These are phyloP conservation scores for Blastobotrys serpentis DNA, from an alignment of 1,139 yeast species.

Conservation along the genomic window DNA sequence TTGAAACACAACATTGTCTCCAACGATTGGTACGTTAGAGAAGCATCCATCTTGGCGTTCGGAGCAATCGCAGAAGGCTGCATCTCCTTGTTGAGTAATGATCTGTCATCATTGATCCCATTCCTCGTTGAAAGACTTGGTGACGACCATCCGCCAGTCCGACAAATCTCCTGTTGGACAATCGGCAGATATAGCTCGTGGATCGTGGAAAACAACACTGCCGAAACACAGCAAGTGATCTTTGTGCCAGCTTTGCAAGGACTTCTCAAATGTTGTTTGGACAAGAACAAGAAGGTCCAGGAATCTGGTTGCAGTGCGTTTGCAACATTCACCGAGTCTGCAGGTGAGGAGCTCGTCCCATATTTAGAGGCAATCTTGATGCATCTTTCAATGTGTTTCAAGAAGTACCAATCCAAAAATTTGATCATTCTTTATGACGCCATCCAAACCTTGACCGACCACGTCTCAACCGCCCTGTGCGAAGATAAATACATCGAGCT, in stretches of 20 bases:
- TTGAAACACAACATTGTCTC: conserved; percentile 69
- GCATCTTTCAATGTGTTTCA: conserved; percentile 73
- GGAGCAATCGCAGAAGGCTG: conserved; percentile 96
- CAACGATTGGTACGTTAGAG: conserved; percentile 81
- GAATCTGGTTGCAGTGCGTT: conserved; percentile 90
- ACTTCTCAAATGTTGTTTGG: conserved; percentile 70
- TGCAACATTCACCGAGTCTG: conserved; percentile 75
- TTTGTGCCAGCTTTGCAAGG: conserved; percentile 78
- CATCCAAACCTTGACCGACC: conserved; percentile 85
- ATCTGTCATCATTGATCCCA: conserved; percentile 79
- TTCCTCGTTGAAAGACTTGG: conserved; percentile 75
- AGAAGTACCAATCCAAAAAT: conserved; percentile 76
- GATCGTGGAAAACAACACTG: conserved; percentile 55
- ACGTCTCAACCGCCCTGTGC: conserved; percentile 52
- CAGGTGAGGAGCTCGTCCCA: conserved; percentile 59
- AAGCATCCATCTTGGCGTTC: conserved; percentile 88
- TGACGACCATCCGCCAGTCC: conserved; percentile 78
- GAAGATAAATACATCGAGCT: conserved; percentile 57
- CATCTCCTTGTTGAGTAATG: conserved; percentile 64
- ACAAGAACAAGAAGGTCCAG: conserved; percentile 86
- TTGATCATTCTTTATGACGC: conserved; percentile 83
- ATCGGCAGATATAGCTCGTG: conserved; percentile 79
- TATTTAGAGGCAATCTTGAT: conserved; percentile 64
- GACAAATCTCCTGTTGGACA: conserved; percentile 96
- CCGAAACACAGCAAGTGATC: conserved; percentile 63